Evolutionary conservation across 148 eudicot genomes (phyloP).

Genomic region (Camellia japonica): DNA sequence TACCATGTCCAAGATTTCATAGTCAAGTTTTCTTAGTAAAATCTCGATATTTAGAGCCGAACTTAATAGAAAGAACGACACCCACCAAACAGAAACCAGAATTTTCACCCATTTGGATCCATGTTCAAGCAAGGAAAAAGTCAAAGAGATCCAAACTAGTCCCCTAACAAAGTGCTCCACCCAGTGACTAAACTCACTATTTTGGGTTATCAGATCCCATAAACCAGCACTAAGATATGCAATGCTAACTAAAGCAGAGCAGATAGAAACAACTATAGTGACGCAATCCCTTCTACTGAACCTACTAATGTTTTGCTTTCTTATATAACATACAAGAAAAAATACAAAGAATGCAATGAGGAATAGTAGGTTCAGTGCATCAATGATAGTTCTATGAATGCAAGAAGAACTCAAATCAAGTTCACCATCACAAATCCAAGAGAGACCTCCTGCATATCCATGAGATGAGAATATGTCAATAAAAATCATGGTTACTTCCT

Average conservation of each 20-base stretch:
- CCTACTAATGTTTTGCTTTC: conserved; percentile 3
- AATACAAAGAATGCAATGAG: conserved; percentile 30
- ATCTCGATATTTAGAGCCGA: conserved; percentile 34
- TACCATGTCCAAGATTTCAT: conserved; percentile 25
- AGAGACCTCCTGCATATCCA: conserved; percentile 23
- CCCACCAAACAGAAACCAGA: conserved; percentile 46
- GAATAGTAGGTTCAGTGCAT: conserved; percentile 36
- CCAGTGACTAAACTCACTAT: conserved; percentile 24
- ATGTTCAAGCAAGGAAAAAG: conserved; percentile 32
- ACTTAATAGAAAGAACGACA: conserved; percentile 36
- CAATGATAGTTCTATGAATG: conserved; percentile 30
- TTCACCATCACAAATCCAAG: conserved; percentile 30
- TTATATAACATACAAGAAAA: conserved; percentile 15
- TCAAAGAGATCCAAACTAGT: conserved; percentile 45
- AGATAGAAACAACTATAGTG: conserved; percentile 22
- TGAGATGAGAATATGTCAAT: not conserved
- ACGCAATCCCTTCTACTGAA: conserved; percentile 24
- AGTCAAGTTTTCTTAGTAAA: conserved; percentile 15
- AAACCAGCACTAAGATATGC: conserved; percentile 31
- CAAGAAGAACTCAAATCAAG: conserved; percentile 21
- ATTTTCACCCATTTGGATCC: conserved; percentile 33
- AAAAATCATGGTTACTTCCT: no score
- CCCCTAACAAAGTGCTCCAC: conserved; percentile 28
- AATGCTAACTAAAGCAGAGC: conserved; percentile 37
- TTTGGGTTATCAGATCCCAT: conserved; percentile 6